A percentile compares a stretch with the other conserved stretches of the same genome.
phyloP scores from a whole-genome alignment of 2,329 filamentous ascomycete species.

The Penicillium digitatum region DNA sequence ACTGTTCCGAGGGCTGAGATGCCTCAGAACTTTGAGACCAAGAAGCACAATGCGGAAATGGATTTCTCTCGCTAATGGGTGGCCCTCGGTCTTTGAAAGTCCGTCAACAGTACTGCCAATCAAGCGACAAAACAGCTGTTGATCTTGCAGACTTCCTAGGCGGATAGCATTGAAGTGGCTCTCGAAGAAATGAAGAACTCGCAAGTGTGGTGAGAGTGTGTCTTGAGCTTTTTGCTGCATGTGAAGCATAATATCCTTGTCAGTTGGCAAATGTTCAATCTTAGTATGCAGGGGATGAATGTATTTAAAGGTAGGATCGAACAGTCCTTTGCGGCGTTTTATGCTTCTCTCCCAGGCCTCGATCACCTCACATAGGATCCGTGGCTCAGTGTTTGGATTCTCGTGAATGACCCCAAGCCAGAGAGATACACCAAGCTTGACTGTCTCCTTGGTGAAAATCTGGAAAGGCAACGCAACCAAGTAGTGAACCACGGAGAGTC shows the following conservation, averaged over 20 bases:
- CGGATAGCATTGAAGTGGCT: slow-evolving; percentile 94
- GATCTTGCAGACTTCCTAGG: slow-evolving; percentile 76
- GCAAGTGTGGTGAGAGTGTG: slow-evolving; percentile 78
- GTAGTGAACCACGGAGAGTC: slow-evolving; percentile 76
- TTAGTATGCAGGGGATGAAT: slow-evolving; percentile 85
- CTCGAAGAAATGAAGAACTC: slow-evolving; percentile 79
- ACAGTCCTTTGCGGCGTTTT: slow-evolving; percentile 72
- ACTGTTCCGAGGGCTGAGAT: slow-evolving; percentile 62
- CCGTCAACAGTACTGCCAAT: slow-evolving; percentile 74
- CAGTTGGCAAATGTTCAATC: slow-evolving; percentile 88
- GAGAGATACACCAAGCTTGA: slow-evolving; percentile 89
- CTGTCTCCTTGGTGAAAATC: slow-evolving; percentile 89
- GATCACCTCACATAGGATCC: slow-evolving; percentile 79
- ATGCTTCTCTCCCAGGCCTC: slow-evolving; percentile 89
- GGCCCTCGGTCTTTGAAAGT: slow-evolving; percentile 64
- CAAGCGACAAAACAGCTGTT: slow-evolving; percentile 75
- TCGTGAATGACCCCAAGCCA: slow-evolving; percentile 98
- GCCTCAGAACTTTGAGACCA: slow-evolving; percentile 70
- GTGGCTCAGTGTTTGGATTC: slow-evolving; percentile 80
- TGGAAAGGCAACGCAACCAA: slow-evolving; percentile 90
- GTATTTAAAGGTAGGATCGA: slow-evolving; percentile 67
- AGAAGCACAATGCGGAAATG: slow-evolving; percentile 85
- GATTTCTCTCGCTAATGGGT: slow-evolving; percentile 87
- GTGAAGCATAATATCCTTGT: slow-evolving; percentile 68
- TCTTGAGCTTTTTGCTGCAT: slow-evolving; percentile 77